A percentile compares a stretch with the other conserved stretches of the same genome.
These are phyloP conservation scores for Globisporangium uncinulatum DNA, from an alignment of 352 stramenopile species.

Conservation along the genomic window DNA sequence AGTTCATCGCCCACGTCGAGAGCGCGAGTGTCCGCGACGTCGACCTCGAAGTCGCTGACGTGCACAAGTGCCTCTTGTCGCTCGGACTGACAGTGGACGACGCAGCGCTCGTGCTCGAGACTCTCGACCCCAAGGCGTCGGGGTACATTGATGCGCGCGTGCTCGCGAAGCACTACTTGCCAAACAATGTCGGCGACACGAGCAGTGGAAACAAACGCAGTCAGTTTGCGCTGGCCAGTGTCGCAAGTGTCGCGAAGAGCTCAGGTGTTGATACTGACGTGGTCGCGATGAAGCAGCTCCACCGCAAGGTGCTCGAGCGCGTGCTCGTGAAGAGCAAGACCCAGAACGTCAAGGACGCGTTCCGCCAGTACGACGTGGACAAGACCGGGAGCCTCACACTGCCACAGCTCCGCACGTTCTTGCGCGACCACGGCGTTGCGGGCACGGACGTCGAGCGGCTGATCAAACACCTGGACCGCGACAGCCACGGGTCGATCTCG, in stretches of 20 bases:
- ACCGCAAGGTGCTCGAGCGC: slow-evolving; percentile 55
- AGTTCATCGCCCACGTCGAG: slow-evolving; percentile 19
- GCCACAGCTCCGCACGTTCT: slow-evolving; percentile 40
- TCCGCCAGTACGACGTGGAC: slow-evolving; percentile 52
- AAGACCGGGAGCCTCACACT: slow-evolving; percentile 36
- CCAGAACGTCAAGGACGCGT: slow-evolving; percentile 59
- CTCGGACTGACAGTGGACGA: slow-evolving; percentile 25
- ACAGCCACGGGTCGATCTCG: slow-evolving; percentile 32
- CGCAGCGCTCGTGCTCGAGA: slow-evolving; percentile 22
- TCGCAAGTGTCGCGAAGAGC: background rate
- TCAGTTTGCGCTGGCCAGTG: background rate
- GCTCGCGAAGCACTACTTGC: slow-evolving; percentile 22
- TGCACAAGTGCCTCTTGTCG: slow-evolving; percentile 35
- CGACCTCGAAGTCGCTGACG: slow-evolving; percentile 16
- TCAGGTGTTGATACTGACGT: background rate
- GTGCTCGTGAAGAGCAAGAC: slow-evolving; percentile 44
- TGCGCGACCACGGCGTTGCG: slow-evolving; percentile 51
- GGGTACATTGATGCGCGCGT: slow-evolving; percentile 14
- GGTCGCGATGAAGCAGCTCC: slow-evolving; percentile 28
- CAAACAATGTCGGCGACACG: slow-evolving; percentile 9
- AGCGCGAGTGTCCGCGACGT: slow-evolving; percentile 3
- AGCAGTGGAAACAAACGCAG: background rate
- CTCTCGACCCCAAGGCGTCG: slow-evolving; percentile 16
- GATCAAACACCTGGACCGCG: slow-evolving; percentile 32
- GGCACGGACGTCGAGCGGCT: slow-evolving; percentile 43